phyloP scores from a whole-genome alignment of 2,329 filamentous ascomycete genomes.

The Alternaria infectoria region DNA sequence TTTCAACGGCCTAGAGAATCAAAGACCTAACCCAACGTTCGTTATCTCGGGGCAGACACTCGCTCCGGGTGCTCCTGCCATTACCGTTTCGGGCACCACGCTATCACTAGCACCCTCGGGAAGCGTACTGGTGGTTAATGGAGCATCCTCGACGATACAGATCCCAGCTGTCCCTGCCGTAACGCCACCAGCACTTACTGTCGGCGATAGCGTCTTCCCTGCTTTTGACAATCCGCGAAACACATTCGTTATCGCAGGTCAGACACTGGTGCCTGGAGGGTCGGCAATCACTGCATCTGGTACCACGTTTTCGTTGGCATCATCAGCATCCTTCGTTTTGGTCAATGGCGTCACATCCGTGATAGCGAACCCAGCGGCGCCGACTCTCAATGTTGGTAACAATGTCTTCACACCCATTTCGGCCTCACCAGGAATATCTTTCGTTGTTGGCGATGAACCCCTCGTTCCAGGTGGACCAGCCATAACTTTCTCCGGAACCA shows the following conservation, averaged over 20 bases:
- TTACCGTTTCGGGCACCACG: slow-evolving; percentile 42
- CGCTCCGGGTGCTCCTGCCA: slow-evolving; percentile 38
- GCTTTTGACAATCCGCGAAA: slow-evolving; percentile 33
- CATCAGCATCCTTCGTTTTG: slow-evolving; percentile 36
- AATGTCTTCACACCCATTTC: slow-evolving; percentile 31
- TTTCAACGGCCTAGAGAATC: slow-evolving; percentile 2
- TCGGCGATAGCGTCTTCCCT: slow-evolving; percentile 28
- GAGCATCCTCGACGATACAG: slow-evolving; percentile 42
- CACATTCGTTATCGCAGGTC: slow-evolving; percentile 48
- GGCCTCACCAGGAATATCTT: slow-evolving; percentile 39
- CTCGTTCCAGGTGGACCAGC: slow-evolving; percentile 42
- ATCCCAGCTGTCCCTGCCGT: slow-evolving; percentile 20
- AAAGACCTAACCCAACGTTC: slow-evolving; percentile 33
- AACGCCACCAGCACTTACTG: slow-evolving; percentile 24
- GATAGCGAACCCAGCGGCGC: slow-evolving; percentile 32
- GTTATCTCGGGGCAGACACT: slow-evolving; percentile 49
- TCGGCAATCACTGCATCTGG: slow-evolving; percentile 39
- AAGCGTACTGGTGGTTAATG: slow-evolving; percentile 40
- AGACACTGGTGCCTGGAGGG: slow-evolving; percentile 45
- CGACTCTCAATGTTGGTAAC: slow-evolving; percentile 38
- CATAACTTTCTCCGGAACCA: slow-evolving; percentile 41
- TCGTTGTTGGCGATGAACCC: slow-evolving; percentile 46
- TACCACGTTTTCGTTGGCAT: slow-evolving; percentile 38
- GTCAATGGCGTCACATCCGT: slow-evolving; percentile 42
- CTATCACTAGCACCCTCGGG: slow-evolving; percentile 38